These are phyloP conservation scores for Podaxis sp. DNA, from an alignment of 768 basidiomycete species.

Conservation along the genomic window DNA sequence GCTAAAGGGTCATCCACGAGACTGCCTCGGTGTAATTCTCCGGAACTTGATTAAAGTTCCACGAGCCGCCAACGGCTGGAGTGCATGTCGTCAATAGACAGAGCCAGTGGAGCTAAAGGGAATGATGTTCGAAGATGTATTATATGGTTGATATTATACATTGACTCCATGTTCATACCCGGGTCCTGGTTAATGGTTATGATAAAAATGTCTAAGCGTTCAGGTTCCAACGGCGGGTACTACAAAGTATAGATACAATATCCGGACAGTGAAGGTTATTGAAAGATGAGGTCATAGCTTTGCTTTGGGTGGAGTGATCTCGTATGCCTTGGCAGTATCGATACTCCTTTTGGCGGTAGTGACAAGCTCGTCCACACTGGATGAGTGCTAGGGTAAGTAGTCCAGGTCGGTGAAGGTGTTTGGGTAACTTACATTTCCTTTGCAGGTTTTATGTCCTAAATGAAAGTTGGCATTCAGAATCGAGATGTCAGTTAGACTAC, in stretches of 20 bases:
- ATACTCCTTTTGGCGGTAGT: constrained; percentile 60
- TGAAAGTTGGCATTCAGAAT: constrained; percentile 50
- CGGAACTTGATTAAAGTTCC: too few relatives aligned
- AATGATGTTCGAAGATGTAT: too few relatives aligned
- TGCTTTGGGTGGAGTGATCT: constrained; percentile 32
- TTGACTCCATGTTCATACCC: neutral
- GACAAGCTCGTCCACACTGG: constrained; percentile 80
- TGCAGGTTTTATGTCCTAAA: constrained; percentile 73
- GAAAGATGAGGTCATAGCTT: constrained; percentile 36
- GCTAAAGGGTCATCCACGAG: too few relatives aligned
- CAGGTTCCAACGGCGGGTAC: neutral
- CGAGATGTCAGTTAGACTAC: constrained; percentile 71
- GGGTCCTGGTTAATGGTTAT: neutral
- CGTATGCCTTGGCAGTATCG: constrained; percentile 34
- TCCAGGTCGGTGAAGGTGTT: constrained; percentile 10
- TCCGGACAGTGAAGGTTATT: neutral
- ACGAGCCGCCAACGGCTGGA: too few relatives aligned
- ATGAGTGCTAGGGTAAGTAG: neutral
- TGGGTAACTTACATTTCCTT: constrained; percentile 65
- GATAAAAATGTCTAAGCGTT: neutral
- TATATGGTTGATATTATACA: too few relatives aligned
- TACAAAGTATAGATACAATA: neutral
- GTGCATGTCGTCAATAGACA: too few relatives aligned
- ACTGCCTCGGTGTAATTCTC: too few relatives aligned
- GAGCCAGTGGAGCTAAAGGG: too few relatives aligned